Conservation (phyloP, 1,284 basidiomycete genomes). For the Rhodotorula glutinis region DNA sequence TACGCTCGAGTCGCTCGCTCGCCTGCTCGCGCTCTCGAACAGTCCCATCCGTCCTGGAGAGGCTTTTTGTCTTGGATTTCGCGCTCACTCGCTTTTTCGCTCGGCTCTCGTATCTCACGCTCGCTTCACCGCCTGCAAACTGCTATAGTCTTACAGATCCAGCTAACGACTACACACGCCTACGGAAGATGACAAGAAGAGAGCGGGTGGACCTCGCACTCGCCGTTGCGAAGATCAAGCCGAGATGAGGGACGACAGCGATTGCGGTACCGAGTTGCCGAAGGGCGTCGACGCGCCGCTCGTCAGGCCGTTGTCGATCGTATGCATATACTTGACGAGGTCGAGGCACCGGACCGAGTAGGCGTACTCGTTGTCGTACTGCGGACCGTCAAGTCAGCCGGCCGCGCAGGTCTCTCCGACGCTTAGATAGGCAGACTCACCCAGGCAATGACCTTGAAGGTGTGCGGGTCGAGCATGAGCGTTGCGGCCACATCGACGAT, state of each 20-base stretch:
- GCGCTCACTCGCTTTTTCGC: background rate
- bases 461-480: constrained; percentile 47
- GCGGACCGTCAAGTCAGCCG: background rate
- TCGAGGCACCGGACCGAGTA: constrained; percentile 37
- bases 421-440: constrained; percentile 28
- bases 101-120: too few relatives aligned
- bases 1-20: too few relatives aligned
- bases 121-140: too few relatives aligned
- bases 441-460: constrained; percentile 49
- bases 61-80: background rate
- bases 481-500: constrained; percentile 50
- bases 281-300: constrained; percentile 1
- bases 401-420: too few relatives aligned
- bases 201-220: too few relatives aligned
- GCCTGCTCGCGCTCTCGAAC: too few relatives aligned
- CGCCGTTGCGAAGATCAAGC: background rate
- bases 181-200: too few relatives aligned
- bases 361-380: background rate
- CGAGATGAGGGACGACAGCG: background rate
- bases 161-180: background rate
- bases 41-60: background rate
- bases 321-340: constrained; percentile 43
- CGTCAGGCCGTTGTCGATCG: constrained; percentile 42
- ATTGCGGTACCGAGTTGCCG: background rate
- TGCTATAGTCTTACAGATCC: background rate